Evolutionary conservation across 257 asterid species (phyloP).

Genomic region (Echites panduratus): DNA sequence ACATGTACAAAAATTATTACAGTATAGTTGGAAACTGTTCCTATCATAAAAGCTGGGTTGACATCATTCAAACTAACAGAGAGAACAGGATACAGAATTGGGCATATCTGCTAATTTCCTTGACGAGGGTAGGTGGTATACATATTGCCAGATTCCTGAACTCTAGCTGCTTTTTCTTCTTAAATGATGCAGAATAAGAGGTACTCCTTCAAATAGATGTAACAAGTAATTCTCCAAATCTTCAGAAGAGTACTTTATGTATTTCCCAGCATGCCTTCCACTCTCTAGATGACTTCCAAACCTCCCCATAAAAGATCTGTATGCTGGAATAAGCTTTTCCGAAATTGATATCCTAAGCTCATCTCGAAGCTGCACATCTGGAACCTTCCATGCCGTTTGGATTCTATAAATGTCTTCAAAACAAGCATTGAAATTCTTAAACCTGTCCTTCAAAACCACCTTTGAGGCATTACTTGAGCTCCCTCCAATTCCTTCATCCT

Average conservation of each 20-base stretch:
- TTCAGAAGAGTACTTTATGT: conserved; percentile 73
- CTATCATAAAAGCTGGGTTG: conserved; percentile 11
- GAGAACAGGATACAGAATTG: conserved; percentile 24
- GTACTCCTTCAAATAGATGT: conserved; percentile 91
- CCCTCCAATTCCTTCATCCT: conserved; percentile 87
- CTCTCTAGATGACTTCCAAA: conserved; percentile 82
- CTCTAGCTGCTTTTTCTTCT: conserved; percentile 75
- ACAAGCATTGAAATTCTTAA: conserved; percentile 86
- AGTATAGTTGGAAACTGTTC: conserved; percentile 9
- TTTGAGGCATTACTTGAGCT: conserved; percentile 73
- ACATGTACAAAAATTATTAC: conserved; percentile 5
- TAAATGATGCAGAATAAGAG: conserved; percentile 74
- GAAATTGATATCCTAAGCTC: conserved; percentile 93
- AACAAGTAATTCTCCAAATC: conserved; percentile 78
- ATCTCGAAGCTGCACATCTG: conserved; percentile 91
- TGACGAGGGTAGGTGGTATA: conserved; percentile 30
- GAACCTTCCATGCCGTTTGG: conserved; percentile 95
- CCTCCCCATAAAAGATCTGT: conserved; percentile 83
- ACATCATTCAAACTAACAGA: conserved; percentile 33
- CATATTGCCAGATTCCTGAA: conserved; percentile 35
- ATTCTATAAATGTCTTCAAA: conserved; percentile 81
- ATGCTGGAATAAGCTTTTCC: conserved; percentile 90
- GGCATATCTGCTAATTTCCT: conserved; percentile 27
- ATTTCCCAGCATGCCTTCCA: conserved; percentile 76
- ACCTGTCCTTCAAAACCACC: conserved; percentile 78